Conservation (phyloP, 305 asterid species). For the Fraxinus angustifolia region DNA sequence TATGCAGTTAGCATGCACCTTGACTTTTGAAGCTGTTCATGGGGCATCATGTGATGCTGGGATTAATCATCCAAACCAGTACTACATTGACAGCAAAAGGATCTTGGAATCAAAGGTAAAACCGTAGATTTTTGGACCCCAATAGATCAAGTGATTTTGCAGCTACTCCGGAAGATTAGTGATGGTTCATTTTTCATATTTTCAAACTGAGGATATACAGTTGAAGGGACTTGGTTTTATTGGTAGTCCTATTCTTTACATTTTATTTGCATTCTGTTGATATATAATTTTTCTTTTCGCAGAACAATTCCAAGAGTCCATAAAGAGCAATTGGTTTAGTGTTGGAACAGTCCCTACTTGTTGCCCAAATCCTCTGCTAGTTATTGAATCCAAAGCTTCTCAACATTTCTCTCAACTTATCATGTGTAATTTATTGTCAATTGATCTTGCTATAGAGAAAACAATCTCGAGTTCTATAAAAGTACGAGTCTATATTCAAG, state of each 20-base stretch:
- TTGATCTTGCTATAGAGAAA: neutral
- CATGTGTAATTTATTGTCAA: neutral
- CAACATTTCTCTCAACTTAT: neutral
- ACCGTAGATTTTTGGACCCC: neutral
- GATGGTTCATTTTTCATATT: neutral
- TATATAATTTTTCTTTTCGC: constrained; percentile 21
- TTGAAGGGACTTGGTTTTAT: neutral
- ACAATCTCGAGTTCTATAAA: neutral
- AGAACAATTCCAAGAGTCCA: constrained; percentile 43
- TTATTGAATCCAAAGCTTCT: neutral
- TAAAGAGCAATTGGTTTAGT: constrained; percentile 22
- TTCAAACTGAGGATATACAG: neutral
- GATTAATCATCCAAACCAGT: constrained; percentile 91
- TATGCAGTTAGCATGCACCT: constrained; percentile 88
- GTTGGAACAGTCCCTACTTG: constrained; percentile 6
- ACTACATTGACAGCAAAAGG: constrained; percentile 68
- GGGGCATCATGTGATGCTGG: constrained; percentile 79
- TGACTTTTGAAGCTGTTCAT: constrained; percentile 94
- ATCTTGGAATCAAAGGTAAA: constrained; percentile 60
- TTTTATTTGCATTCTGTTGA: constrained; percentile 13
- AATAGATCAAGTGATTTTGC: constrained; percentile 3
- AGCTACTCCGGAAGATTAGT: neutral
- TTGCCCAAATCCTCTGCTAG: constrained; percentile 22
- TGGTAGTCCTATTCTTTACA: constrained; percentile 8
- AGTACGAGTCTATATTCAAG: neutral